Evolutionary conservation across 345 rosid genomes (phyloP), one percentile per base, ranked within the genome.

Genomic region (Aquilaria yunnanensis): DNA sequence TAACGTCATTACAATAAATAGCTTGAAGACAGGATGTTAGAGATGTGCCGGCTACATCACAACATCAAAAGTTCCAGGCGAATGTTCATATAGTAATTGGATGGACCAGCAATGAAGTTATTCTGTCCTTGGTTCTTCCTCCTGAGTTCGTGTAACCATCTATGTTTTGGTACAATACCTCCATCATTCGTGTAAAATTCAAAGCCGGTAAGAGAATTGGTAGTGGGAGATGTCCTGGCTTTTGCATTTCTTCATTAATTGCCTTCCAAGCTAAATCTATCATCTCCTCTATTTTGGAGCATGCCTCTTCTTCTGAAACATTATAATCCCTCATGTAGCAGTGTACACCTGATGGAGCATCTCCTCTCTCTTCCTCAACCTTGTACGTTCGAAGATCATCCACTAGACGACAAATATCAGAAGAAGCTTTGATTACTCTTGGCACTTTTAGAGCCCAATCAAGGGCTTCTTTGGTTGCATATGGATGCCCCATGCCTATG

Each of bases 181-280:
- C 70, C 0, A 71, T 55, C 13, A 57, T 61, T 0, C 80, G 65
- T 1, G 71, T 30, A 12, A 81, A 54, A 23, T 81, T 74, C 51
- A 76, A 47, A 6, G 66, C 47, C 8, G 23, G 56, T 6, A 2
- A 12, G 1, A 73, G 68, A 3, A 81, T 54, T 14, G 73, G 70
- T 63, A 57, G 12, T 0, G 74, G 67, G 5, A 71, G 57, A 0
- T 41, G 5, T 0, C 70, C 67, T 31, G 74, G 79, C 5, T 8
- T 2, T 2, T 74, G 43, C 14, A 47, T 56, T n/a, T 60, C 81
- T 32, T 67, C 79, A 11, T 78, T 78, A 4, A 74, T 46, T 12
- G 71, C 79, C 58, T 74, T 76, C 83, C 81, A 75, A 0, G 73
- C 80, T 54, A 60, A 12, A 6, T 30, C 3, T 2, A 78, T 51